phyloP scores from a whole-genome alignment of 2,329 filamentous ascomycete genomes.

The Aspergillus melleus region DNA sequence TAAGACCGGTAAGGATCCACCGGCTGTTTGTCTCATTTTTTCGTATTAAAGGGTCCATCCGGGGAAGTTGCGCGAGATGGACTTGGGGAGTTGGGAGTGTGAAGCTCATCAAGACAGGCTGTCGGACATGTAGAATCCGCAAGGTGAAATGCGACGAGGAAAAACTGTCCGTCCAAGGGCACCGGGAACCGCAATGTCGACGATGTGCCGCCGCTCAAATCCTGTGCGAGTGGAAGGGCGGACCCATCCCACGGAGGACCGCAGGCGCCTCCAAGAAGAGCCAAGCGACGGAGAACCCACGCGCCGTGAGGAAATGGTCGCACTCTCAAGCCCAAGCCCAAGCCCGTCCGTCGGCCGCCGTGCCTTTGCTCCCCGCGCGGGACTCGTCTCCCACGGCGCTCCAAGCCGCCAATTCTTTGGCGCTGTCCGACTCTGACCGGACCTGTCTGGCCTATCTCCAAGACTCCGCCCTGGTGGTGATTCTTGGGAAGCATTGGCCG shows the following conservation, averaged over 20 bases:
- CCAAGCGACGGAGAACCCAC: neutral
- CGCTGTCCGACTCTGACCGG: constrained; percentile 23
- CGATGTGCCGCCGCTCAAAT: constrained; percentile 23
- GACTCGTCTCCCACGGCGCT: constrained; percentile 6
- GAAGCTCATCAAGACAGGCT: constrained; percentile 18
- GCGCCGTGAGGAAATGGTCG: neutral
- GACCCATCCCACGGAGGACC: constrained; percentile 21
- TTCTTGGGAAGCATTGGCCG: constrained; percentile 30
- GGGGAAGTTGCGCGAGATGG: too few species aligned
- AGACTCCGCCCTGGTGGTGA: constrained; percentile 25
- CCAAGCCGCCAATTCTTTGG: constrained; percentile 25
- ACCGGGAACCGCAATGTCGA: constrained; percentile 26
- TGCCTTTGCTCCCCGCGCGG: constrained; percentile 11
- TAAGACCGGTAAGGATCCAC: constrained; percentile 26
- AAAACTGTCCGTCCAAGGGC: constrained; percentile 16
- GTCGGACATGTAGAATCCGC: constrained; percentile 30
- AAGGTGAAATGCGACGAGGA: constrained; percentile 35
- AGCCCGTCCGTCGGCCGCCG: neutral
- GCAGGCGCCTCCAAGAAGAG: constrained; percentile 3
- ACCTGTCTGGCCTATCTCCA: constrained; percentile 24
- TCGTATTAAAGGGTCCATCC: neutral
- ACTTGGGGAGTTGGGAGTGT: neutral
- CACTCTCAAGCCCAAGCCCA: neutral
- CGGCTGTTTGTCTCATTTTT: neutral
- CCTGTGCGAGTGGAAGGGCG: constrained; percentile 29